Base-by-base conservation (phyloP, 495 filamentous ascomycete genomes). In the Collariella sp. region DNA sequence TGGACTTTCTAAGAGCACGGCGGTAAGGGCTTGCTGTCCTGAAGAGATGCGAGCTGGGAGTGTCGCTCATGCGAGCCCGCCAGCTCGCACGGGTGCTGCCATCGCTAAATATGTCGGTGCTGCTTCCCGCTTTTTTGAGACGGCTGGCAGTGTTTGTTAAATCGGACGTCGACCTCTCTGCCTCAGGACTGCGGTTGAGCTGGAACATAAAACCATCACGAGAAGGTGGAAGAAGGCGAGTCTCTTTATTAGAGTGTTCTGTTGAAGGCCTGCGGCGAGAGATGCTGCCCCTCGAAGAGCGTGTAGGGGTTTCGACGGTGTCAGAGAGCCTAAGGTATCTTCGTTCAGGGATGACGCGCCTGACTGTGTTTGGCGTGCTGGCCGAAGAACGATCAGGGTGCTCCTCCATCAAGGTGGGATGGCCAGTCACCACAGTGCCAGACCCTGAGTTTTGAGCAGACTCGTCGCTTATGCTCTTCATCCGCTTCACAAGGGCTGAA, bases 401-500 rank as follows among this genome's bases (percentile, higher is more conserved):
- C 15, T 56, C 54, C 5, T 10, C 20, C 3, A 42, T 38, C 0
- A 10, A 11, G 1, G 35, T 3, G 2, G 19, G 22, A 13, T 11
- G 38, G 11, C 22, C 45, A 16, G 18, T 16, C n/a, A 20, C 36
- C 10, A 10, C 16, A 10, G n/a, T 11, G 7, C 22, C 47, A 16
- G 42, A 18, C 34, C 53, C 49, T 7, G 16, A 12, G 4, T 9
- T 18, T 35, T 45, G 42, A 2, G 43, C 26, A 12, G 34, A 11
- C 9, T 54, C 11, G 7, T 3, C 22, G 16, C 73, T 40, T 13
- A 56, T 54, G 1, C 43, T 69, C 29, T 76, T 72, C 43, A 87
- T 77, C 24, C 81, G 79, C 57, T 80, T 83, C 77, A 89, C 83
- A 56, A 91, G 70, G 0, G 87, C 87, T 3, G 83, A 83, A 59